Base-by-base conservation (phyloP, 768 basidiomycete genomes). In the Kwoniella dendrophila region DNA sequence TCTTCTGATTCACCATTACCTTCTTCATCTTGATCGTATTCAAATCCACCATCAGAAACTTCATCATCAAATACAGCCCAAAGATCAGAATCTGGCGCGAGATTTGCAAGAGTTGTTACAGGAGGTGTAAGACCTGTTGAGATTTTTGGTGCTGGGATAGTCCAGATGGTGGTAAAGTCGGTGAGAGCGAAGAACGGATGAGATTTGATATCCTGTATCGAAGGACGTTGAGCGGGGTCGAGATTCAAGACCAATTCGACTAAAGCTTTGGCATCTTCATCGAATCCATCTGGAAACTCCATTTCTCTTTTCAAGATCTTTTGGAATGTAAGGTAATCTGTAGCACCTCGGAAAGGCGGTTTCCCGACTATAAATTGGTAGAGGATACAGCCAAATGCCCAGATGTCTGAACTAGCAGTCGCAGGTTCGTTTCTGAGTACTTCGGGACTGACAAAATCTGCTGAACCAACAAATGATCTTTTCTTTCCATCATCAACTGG, bases 271-370 rank as follows among this genome's bases (percentile, higher is more conserved):
- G 92, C 92, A 40, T 87, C 83, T 45, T 83, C 81, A 62, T 95
- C 90, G 71, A 96, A 94, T 0, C 86, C 88, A 8, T 88, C 87
- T 0, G 95, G 92, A 74, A 93, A 90, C 18, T 85, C 82, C 80
- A 92, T 97, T 45, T 95, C 89, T 48, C 90, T 82, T 45, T 86
- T 84, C 79, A 93, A 89, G 80, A 98, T 90, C 81, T 92, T 92
- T 74, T 96, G 88, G 85, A 92, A 94, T 32, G 90, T 96, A 62
- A 96, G 85, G 74, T 94, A 97, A 62, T 97, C 92, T 0, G 93
- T 92, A 12, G 76, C 76, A 3, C 89, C 93, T 65, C 90, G 86
- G 82, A 99, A 99, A 1, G 93, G 90, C 68, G 94, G 94, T 41
- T 85, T 86, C 38, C 94, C 95, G 12, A 89, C 86, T 53, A 97